Evolutionary conservation across 78 protist genomes (phyloP).

Genomic region (Dictyostelium purpureum): DNA sequence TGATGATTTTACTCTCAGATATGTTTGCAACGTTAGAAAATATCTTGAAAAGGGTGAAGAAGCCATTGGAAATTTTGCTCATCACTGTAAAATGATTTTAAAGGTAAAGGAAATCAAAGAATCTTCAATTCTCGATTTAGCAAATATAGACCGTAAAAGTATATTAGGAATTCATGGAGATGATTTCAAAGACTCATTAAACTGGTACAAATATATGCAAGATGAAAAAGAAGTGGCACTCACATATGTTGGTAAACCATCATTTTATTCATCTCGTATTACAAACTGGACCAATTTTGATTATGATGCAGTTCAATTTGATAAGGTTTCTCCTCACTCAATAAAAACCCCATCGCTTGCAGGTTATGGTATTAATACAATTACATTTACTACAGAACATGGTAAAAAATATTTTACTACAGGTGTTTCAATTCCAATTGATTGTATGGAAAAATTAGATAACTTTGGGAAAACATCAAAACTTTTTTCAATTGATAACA

Average conservation of each 20-base stretch:
- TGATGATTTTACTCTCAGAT: neutral
- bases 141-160: neutral
- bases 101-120: neutral
- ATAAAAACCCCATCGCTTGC: neutral
- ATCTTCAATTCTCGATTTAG: neutral
- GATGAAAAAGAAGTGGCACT: neutral
- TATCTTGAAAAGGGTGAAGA: neutral
- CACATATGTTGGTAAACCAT: neutral
- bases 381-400: neutral
- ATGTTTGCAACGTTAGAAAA: constrained; percentile 12
- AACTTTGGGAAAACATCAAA: too few relatives aligned
- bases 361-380: neutral
- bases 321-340: neutral
- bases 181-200: neutral
- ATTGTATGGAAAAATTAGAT: too few relatives aligned
- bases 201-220: neutral
- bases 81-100: neutral
- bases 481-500: too few relatives aligned
- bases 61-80: constrained; percentile 6
- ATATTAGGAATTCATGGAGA: neutral
- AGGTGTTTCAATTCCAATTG: constrained; percentile 1
- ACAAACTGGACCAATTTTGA: constrained; percentile 20
- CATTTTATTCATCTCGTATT: neutral
- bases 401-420: neutral
- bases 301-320: constrained; percentile 1